Percentiles rank a stretch among this genome's conserved stretches.
Conservation (phyloP, 2,329 filamentous ascomycete species). For the Ophidiomyces ophidiicola region DNA sequence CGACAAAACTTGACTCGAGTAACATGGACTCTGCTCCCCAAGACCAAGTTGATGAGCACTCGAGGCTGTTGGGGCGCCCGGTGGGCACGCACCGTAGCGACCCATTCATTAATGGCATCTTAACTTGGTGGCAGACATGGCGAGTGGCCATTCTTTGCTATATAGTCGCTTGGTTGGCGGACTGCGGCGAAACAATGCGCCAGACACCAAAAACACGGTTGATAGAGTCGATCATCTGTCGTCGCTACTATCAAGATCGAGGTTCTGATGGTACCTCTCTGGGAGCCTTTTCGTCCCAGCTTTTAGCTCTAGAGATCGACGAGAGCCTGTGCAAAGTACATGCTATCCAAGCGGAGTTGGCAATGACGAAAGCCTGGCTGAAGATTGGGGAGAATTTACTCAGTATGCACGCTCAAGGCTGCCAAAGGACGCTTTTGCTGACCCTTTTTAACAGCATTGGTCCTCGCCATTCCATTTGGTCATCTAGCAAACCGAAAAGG, state of each 20-base stretch:
- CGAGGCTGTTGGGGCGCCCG: background rate
- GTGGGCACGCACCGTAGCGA: background rate
- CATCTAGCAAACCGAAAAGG: constrained; percentile 4
- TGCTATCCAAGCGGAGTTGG: background rate
- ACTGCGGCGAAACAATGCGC: constrained; percentile 1
- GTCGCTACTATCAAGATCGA: background rate
- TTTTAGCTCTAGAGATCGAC: background rate
- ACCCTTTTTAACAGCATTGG: background rate
- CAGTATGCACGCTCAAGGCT: background rate
- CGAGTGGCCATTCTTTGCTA: constrained; percentile 1
- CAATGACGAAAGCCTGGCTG: background rate
- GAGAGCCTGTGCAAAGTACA: background rate
- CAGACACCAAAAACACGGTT: constrained; percentile 1
- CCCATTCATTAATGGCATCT: background rate
- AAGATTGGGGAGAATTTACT: constrained; percentile 5
- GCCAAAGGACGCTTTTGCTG: background rate
- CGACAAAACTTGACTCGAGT: too few relatives aligned
- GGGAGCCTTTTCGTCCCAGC: background rate
- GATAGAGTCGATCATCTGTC: constrained; percentile 4
- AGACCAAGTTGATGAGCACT: background rate
- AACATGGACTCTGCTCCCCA: too few relatives aligned
- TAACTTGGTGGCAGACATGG: background rate
- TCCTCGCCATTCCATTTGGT: constrained; percentile 6
- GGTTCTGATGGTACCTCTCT: background rate
- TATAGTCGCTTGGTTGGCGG: background rate